phyloP scores from a whole-genome alignment of 2,329 filamentous ascomycete genomes.

The Kalmusia sp. region DNA sequence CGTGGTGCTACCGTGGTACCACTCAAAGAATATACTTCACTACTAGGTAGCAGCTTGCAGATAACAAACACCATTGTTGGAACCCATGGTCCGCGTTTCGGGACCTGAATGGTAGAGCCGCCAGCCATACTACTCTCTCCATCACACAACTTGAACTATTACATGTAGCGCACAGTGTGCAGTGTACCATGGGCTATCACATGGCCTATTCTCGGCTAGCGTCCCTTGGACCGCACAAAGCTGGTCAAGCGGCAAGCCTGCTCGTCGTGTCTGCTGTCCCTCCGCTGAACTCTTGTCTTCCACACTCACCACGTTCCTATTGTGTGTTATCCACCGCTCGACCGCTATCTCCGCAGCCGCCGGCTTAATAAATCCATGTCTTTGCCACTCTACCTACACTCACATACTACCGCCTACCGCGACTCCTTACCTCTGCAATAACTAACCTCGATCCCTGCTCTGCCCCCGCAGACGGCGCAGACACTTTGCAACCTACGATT shows the following conservation, averaged over 20 bases:
- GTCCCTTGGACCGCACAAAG: too few relatives aligned
- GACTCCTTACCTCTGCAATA: slow-evolving; percentile 44
- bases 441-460: slow-evolving; percentile 22
- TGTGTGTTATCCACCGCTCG: slow-evolving; percentile 1
- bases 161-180: not conserved
- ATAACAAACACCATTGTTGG: too few relatives aligned
- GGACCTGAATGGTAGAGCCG: too few relatives aligned
- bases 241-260: not conserved
- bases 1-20: not conserved
- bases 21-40: too few relatives aligned
- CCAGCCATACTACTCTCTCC: too few relatives aligned
- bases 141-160: not conserved
- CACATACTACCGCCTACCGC: slow-evolving; percentile 34
- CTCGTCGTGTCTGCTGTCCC: not conserved
- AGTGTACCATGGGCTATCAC: not conserved
- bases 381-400: slow-evolving; percentile 34
- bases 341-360: slow-evolving; percentile 8
- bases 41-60: too few relatives aligned
- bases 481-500: too few relatives aligned
- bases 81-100: too few relatives aligned
- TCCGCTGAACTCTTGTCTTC: not conserved
- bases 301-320: not conserved
- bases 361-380: slow-evolving; percentile 46
- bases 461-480: too few relatives aligned
- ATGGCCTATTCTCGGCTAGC: slow-evolving; percentile 2